Conservation (phyloP, 352 stramenopile species). For the Phytopythium kandeliae region DNA sequence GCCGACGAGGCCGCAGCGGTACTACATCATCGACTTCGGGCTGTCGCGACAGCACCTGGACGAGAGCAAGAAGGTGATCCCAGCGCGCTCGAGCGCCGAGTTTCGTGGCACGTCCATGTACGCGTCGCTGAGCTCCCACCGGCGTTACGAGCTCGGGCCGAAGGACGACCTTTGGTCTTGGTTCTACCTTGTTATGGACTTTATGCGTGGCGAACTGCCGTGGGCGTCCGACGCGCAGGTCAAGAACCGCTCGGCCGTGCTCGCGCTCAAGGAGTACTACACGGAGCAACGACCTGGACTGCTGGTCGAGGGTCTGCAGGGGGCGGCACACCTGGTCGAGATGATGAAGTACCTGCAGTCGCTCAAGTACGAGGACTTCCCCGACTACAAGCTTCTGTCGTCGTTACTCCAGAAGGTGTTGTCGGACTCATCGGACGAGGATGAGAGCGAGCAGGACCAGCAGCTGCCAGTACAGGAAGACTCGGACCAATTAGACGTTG, state of each 20-base stretch:
- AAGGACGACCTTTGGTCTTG: slow-evolving; percentile 88
- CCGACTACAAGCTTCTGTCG: slow-evolving; percentile 55
- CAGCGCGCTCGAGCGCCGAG: slow-evolving; percentile 53
- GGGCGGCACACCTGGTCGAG: slow-evolving; percentile 56
- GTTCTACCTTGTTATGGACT: slow-evolving; percentile 88
- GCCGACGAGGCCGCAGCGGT: slow-evolving; percentile 39
- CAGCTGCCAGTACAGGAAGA: slow-evolving; percentile 2
- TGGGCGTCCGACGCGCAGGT: slow-evolving; percentile 79
- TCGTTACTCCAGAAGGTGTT: slow-evolving; percentile 30
- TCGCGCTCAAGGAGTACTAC: slow-evolving; percentile 81
- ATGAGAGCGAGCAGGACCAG: slow-evolving; percentile 2
- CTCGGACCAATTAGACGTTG: background rate
- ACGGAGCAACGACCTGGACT: slow-evolving; percentile 64
- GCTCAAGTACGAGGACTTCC: slow-evolving; percentile 68
- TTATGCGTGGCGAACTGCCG: slow-evolving; percentile 79
- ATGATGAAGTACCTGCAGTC: slow-evolving; percentile 76
- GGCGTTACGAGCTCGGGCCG: slow-evolving; percentile 67
- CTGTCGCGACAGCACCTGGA: slow-evolving; percentile 72
- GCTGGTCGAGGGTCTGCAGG: slow-evolving; percentile 67
- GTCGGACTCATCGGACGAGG: slow-evolving; percentile 11
- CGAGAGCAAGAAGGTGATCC: slow-evolving; percentile 57
- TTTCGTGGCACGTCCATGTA: slow-evolving; percentile 89
- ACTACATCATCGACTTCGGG: slow-evolving; percentile 84
- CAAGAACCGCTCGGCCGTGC: slow-evolving; percentile 78
- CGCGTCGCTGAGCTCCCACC: slow-evolving; percentile 79